A percentile compares a stretch with the other conserved stretches of the same genome.
phyloP scores from a whole-genome alignment of 1,284 basidiomycete species.

The Boletus sp. region DNA sequence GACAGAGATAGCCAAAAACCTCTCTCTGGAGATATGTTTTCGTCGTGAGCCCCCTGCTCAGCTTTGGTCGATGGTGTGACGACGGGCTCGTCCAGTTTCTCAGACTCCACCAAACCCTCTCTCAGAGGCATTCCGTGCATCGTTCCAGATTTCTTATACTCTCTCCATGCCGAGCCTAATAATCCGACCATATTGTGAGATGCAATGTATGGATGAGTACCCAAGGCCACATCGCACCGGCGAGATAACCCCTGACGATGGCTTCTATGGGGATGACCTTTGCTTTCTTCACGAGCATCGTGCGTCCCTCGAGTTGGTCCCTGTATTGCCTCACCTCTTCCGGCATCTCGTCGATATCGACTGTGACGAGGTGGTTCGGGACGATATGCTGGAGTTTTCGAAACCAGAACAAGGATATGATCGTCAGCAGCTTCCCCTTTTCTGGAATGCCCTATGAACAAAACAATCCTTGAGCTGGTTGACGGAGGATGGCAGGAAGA shows the following conservation, averaged over 20 bases:
- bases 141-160: constrained; percentile 87
- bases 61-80: constrained; percentile 99
- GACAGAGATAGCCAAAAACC: constrained; percentile 41
- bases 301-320: constrained; percentile 75
- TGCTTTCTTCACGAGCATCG: constrained; percentile 91
- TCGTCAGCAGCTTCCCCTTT: constrained; percentile 89
- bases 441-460: constrained; percentile 79
- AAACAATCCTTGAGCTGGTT: neutral
- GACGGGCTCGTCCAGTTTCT: constrained; percentile 77
- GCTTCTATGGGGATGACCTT: constrained; percentile 93
- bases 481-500: neutral
- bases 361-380: constrained; percentile 84
- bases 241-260: constrained; percentile 95
- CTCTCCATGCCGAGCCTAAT: constrained; percentile 89
- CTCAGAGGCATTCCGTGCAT: constrained; percentile 85
- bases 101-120: constrained; percentile 78
- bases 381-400: constrained; percentile 73
- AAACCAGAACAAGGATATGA: constrained; percentile 96
- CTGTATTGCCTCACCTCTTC: constrained; percentile 64
- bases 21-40: constrained; percentile 93
- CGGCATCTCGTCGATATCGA: constrained; percentile 71
- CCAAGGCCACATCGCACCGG: constrained; percentile 54
- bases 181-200: constrained; percentile 11
- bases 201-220: neutral
- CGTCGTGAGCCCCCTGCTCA: constrained; percentile 91